Conservation (phyloP, 208 protist species). For the Porcisia hertigi region DNA sequence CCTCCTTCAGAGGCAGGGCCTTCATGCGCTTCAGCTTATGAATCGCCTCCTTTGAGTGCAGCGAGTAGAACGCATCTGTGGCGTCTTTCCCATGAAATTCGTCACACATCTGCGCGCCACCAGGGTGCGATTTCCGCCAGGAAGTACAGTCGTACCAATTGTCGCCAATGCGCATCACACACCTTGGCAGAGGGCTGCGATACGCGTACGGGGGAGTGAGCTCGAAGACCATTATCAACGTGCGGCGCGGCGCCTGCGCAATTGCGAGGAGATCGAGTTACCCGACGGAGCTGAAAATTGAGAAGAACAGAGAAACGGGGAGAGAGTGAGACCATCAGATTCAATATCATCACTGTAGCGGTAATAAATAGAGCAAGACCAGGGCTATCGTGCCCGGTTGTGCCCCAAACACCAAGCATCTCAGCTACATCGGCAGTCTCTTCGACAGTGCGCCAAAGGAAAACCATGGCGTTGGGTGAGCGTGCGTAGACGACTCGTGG, state of each 20-base stretch:
- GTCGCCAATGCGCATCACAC: slow-evolving; percentile 74
- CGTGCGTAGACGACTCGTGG: not conserved
- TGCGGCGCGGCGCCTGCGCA: not conserved
- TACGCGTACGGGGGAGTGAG: slow-evolving; percentile 59
- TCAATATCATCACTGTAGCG: not conserved
- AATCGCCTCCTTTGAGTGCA: slow-evolving; percentile 80
- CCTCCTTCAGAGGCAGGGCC: slow-evolving; percentile 63
- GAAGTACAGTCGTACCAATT: slow-evolving; percentile 82
- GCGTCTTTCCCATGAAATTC: slow-evolving; percentile 77
- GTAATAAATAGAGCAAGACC: not conserved
- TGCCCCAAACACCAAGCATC: not conserved
- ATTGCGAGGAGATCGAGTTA: slow-evolving; percentile 1
- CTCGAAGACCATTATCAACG: slow-evolving; percentile 49
- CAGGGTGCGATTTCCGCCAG: slow-evolving; percentile 77
- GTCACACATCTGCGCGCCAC: slow-evolving; percentile 72
- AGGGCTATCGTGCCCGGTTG: not conserved
- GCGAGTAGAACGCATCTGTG: slow-evolving; percentile 79
- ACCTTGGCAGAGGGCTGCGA: slow-evolving; percentile 69
- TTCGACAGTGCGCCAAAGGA: not conserved
- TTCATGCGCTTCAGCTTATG: slow-evolving; percentile 81
- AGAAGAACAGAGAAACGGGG: not conserved
- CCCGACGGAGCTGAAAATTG: not conserved
- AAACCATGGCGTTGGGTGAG: not conserved
- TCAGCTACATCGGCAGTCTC: not conserved
- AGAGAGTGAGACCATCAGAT: slow-evolving; percentile 1